These are phyloP conservation scores for Lactarius trivialis DNA, from an alignment of 768 basidiomycete genomes.

Conservation along the genomic window DNA sequence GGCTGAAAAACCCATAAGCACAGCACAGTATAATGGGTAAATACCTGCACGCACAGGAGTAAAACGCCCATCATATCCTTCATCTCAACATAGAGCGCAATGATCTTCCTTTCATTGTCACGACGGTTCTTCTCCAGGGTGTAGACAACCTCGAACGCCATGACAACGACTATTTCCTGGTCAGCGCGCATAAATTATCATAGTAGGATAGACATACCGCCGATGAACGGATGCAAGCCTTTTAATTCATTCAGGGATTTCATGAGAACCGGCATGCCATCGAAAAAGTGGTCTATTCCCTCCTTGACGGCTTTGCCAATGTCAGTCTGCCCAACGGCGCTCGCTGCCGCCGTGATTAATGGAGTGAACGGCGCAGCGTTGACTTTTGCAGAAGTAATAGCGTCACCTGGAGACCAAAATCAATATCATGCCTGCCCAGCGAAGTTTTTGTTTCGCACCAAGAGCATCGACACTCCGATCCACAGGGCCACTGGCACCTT, in stretches of 20 bases:
- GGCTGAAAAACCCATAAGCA: conserved; percentile 22
- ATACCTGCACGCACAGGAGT: conserved; percentile 2
- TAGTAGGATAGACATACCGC: conserved; percentile 20
- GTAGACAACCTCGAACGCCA: conserved; percentile 45
- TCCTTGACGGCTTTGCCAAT: conserved; percentile 17
- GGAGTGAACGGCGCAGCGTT: background rate
- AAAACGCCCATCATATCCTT: conserved; percentile 38
- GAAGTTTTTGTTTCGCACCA: background rate
- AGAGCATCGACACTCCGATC: background rate
- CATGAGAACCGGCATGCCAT: conserved; percentile 27
- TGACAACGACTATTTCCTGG: conserved; percentile 35
- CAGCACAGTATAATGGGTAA: background rate
- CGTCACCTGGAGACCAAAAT: background rate
- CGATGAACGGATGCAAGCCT: conserved; percentile 27
- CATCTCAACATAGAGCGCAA: conserved; percentile 44
- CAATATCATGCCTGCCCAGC: background rate
- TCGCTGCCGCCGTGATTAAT: background rate
- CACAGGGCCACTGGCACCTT: no score
- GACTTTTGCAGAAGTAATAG: background rate
- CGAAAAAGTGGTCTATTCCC: conserved; percentile 25
- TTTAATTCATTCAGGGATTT: conserved; percentile 28
- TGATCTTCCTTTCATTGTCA: conserved; percentile 46
- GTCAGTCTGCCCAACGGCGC: conserved; percentile 1
- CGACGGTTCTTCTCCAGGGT: conserved; percentile 42
- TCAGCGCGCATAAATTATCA: background rate